phyloP scores from a whole-genome alignment of 441 rosid genomes.

The Flueggea neowawraea region DNA sequence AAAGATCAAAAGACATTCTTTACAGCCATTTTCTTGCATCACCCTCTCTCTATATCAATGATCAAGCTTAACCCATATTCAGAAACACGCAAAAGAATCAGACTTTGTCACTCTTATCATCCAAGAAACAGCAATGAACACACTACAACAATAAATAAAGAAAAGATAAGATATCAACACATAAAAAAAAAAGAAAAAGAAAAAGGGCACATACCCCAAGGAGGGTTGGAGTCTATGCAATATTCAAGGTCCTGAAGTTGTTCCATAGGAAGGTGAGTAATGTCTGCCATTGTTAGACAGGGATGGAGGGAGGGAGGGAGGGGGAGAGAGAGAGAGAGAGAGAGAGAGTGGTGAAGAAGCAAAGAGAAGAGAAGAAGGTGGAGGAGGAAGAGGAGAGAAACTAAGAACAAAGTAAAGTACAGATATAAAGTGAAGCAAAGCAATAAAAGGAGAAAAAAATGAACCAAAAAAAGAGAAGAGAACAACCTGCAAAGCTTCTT shows the following conservation, averaged over 20 bases:
- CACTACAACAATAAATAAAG: not conserved
- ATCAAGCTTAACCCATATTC: no score
- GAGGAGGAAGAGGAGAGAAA: conserved; percentile 8
- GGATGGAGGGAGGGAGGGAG: no score
- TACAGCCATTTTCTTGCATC: no score
- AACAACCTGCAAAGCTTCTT: conserved; percentile 33
- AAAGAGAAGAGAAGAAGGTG: not conserved
- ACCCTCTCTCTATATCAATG: no score
- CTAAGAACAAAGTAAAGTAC: conserved; percentile 36
- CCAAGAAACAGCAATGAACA: not conserved
- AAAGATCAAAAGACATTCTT: no score
- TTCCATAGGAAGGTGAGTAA: conserved; percentile 86
- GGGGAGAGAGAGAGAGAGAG: not conserved
- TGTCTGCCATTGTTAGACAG: conserved; percentile 65
- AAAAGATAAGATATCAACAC: not conserved
- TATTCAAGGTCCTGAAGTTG: conserved; percentile 99
- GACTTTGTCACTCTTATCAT: no score
- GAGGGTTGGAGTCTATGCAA: conserved; percentile 98
- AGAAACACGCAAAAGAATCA: no score
- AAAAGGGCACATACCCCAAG: conserved; percentile 65
- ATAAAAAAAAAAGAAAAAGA: not conserved
- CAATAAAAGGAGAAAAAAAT: conserved; percentile 1
- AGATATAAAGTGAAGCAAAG: conserved; percentile 51
- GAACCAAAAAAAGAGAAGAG: conserved; percentile 4
- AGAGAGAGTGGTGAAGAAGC: not conserved